phyloP scores from a whole-genome alignment of 2,329 filamentous ascomycete genomes.

The Beauveria brongniartii region DNA sequence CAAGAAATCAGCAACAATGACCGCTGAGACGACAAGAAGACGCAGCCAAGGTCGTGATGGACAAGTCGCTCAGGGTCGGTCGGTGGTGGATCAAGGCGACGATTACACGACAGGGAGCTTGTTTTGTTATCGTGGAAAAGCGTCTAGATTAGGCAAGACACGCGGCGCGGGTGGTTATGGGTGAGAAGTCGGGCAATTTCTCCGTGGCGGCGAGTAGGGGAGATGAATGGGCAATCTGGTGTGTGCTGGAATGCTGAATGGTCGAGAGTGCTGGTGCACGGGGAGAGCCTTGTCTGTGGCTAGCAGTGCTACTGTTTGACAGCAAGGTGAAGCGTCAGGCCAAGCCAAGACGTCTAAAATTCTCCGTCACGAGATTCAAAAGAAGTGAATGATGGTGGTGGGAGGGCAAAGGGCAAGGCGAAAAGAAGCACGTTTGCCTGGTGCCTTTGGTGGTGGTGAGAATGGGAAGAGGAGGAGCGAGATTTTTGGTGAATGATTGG shows the following conservation, averaged over 20 bases:
- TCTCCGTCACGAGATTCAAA: neutral
- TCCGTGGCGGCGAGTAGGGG: neutral
- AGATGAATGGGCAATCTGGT: neutral
- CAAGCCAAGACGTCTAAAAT: neutral
- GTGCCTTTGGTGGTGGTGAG: neutral
- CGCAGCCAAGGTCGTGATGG: neutral
- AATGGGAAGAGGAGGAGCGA: neutral
- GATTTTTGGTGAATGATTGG: neutral
- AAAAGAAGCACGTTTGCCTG: neutral
- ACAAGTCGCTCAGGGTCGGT: neutral
- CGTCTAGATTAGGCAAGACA: conserved; percentile 4
- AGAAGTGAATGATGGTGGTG: neutral
- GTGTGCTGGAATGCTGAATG: conserved; percentile 14
- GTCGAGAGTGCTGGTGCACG: neutral
- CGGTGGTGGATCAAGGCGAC: neutral
- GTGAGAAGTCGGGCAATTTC: neutral
- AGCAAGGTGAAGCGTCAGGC: neutral
- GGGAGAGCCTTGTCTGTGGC: neutral
- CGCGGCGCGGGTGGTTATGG: neutral
- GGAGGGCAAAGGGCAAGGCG: neutral
- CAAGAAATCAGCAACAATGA: neutral
- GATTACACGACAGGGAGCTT: neutral
- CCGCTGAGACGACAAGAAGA: neutral
- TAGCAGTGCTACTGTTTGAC: neutral
- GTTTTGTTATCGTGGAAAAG: conserved; percentile 2